Conservation (phyloP, 176 grass and related monocot species). For the Triticum turgidum region DNA sequence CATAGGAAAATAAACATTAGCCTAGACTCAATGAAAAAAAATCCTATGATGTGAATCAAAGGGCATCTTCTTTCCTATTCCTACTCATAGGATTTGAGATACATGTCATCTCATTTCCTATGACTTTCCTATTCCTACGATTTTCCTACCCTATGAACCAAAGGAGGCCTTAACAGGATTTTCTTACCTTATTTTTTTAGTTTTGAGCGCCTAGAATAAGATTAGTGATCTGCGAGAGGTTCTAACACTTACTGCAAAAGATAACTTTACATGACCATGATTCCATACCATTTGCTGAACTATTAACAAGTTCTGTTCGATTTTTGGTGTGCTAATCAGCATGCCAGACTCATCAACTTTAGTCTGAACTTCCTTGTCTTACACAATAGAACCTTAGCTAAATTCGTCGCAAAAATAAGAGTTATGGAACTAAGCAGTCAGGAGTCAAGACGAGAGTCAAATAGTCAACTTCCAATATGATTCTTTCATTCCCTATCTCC, state of each 20-base stretch:
- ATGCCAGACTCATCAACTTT: background rate
- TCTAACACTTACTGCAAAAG: background rate
- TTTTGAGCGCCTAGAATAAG: background rate
- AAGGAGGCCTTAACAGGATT: background rate
- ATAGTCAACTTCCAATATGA: background rate
- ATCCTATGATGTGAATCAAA: too few species aligned
- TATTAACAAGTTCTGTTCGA: background rate
- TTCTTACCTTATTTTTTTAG: background rate
- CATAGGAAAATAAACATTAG: too few species aligned
- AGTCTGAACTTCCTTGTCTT: background rate
- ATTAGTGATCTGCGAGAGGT: background rate
- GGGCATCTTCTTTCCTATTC: too few species aligned
- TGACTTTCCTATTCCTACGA: too few species aligned
- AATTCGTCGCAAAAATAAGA: background rate
- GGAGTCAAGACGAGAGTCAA: background rate
- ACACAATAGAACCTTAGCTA: background rate
- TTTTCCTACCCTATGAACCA: too few species aligned
- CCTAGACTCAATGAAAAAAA: too few species aligned
- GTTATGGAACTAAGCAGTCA: background rate
- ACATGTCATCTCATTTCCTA: too few species aligned
- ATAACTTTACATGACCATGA: background rate
- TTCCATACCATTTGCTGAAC: background rate
- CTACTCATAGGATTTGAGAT: too few species aligned
- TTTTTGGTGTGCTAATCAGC: too few species aligned
- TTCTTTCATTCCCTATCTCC: background rate